A percentile compares a stretch with the other conserved stretches of the same genome.
Evolutionary conservation across 495 filamentous ascomycete genomes (phyloP).

Genomic region (Thermochaetoides thermophila): DNA sequence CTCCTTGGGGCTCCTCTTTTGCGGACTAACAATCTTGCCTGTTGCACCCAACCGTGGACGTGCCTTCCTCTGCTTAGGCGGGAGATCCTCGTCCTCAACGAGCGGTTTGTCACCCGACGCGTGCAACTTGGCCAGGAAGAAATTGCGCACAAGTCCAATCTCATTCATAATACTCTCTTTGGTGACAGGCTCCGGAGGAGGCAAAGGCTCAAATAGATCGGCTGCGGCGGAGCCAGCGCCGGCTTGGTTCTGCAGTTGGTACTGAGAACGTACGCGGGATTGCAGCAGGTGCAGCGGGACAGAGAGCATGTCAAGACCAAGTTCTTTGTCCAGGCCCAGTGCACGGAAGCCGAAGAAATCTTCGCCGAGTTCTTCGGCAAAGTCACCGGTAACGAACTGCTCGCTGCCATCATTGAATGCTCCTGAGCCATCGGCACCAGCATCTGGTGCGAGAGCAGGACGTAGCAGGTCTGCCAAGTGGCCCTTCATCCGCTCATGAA

Average conservation of each 20-base stretch:
- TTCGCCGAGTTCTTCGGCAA: conserved; percentile 91
- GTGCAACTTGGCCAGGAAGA: conserved; percentile 78
- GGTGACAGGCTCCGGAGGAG: conserved; percentile 66
- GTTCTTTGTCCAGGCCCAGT: conserved; percentile 77
- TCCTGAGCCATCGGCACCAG: conserved; percentile 67
- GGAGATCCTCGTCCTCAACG: conserved; percentile 89
- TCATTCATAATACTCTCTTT: conserved; percentile 58
- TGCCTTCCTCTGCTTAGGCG: conserved; percentile 78
- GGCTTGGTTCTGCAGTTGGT: conserved; percentile 57
- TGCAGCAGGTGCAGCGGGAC: conserved; percentile 92
- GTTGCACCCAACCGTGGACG: conserved; percentile 86
- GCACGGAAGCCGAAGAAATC: conserved; percentile 99
- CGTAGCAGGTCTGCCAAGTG: conserved; percentile 83
- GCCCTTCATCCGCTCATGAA: conserved; percentile 84
- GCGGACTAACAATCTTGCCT: conserved; percentile 82
- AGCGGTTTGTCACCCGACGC: conserved; percentile 68
- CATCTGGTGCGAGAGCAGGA: conserved; percentile 66
- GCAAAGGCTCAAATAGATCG: conserved; percentile 54
- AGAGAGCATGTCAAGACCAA: conserved; percentile 69
- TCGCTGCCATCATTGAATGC: conserved; percentile 94
- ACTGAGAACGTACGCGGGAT: conserved; percentile 69
- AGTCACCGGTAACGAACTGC: conserved; percentile 91
- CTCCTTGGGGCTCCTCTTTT: conserved; percentile 71
- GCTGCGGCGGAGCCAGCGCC: conserved; percentile 30
- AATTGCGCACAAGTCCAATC: conserved; percentile 74